Base-by-base conservation (phyloP, 441 rosid genomes). In the Arabidopsis lyrata region DNA sequence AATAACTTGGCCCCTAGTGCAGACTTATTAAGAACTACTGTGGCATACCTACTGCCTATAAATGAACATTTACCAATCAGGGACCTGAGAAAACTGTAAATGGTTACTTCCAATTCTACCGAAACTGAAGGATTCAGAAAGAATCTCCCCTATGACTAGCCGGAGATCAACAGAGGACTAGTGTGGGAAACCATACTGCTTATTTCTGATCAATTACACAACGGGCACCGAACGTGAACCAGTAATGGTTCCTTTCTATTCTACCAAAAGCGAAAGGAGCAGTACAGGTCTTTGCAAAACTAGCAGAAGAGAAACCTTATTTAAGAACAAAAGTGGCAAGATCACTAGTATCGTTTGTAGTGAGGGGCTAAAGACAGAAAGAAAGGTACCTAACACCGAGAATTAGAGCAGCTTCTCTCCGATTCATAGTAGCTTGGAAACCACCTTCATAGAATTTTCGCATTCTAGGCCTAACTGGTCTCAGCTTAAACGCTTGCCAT, bases 401-500 rank as follows among this genome's bases (percentile, higher is more conserved):
- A 63, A 86, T 86, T 4, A 79, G 41, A 79, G 93, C 89, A 8
- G 93, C 93, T 83, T 88, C 93, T 71, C 85, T 83, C 12, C 81
- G 77, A 0, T 85, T 86, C 93, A 88, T 88, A 34, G 67, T 67
- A 58, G 88, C 77, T 76, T 86, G 91, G 49, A 88, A 86, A 54
- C 91, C 91, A 5, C 93, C 93, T 55, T 86, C 88, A 3, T 86
- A 88, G 72, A 88, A 88, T 47, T 78, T 83, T 66, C 89, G 79
- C 58, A 84, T 20, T 69, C 55, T 80, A 6, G 84, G 84, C 6
- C 83, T 80, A 11, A 83, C 74, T 35, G 93, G 88, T 68, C 93
- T 84, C 41, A 87, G 74, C 80, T 86, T 86, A 77, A 84, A 88
- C 5, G 89, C 86, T 61, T 86, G 87, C 91, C 91, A 88, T 11